Evolutionary conservation across 495 filamentous ascomycete genomes (phyloP), one percentile per base, ranked within the genome.

Genomic region (Tuber borchii): DNA sequence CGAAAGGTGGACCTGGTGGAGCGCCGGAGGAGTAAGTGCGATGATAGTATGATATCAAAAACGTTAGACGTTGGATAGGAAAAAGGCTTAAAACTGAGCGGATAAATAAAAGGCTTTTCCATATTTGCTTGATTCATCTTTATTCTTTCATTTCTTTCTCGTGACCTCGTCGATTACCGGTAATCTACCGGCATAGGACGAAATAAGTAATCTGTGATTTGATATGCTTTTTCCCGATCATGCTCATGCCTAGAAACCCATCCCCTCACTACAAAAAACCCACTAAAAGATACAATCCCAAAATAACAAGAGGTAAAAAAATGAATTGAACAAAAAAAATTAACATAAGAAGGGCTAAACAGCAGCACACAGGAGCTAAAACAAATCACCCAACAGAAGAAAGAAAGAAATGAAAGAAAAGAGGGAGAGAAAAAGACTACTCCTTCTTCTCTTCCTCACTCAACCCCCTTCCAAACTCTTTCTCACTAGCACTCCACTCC

Each of bases 401-500:
- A 37, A n/a, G 31, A 42, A 73, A 61, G 6, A 22, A 56, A n/a
- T 43, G 9, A 43, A 43, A 42, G 37, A 16, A 56, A 56, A 40
- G 45, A 48, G 10, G 12, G 22, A 40, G 7, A 34, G 46, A 48
- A 61, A 48, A 2, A 39, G 51, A 5, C 20, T 34, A 37, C 68
- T 77, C 76, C n/a, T 76, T 73, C 74, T 76, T 72, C 69, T 82
- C 81, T 31, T 76, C 73, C 40, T 56, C n/a, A 37, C 72, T 76
- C 42, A 82, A n/a, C 4, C 81, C 81, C 68, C 46, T 74, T 34
- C 77, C 88, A 83, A 89, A 93, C 77, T 83, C 86, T 79, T 84
- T 86, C 86, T 94, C 92, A 70, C 90, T 89, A 74, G 90, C 87
- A 80, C 92, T 91, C 91, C 91, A 94, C 84, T 87, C 86, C 76